Evolutionary conservation across 805 yeast genomes (phyloP).

Genomic region (Myxozyma neglecta): DNA sequence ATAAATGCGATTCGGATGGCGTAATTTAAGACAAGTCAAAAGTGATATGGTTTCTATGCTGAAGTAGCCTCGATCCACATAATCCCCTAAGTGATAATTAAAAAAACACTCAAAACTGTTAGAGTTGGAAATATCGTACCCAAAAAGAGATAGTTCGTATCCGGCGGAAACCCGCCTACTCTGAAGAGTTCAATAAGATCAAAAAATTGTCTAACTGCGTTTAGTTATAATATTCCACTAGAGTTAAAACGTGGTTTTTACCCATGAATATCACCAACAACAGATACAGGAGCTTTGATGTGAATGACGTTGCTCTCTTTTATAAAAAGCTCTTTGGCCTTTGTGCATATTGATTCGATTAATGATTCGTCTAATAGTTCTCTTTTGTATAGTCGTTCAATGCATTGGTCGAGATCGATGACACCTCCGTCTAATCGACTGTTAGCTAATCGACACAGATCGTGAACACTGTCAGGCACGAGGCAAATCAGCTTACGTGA

Average conservation of each 20-base stretch:
- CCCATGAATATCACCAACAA: slow-evolving; percentile 95
- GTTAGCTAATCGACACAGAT: background rate
- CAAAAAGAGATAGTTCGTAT: slow-evolving; percentile 85
- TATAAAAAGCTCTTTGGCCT: slow-evolving; percentile 76
- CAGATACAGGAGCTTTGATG: slow-evolving; percentile 81
- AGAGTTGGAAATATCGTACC: slow-evolving; percentile 41
- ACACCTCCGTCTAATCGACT: slow-evolving; percentile 6
- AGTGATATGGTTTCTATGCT: slow-evolving; percentile 89
- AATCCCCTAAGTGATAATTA: slow-evolving; percentile 55
- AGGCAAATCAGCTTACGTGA: background rate
- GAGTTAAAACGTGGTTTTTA: background rate
- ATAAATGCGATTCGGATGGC: slow-evolving; percentile 82
- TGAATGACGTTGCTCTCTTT: slow-evolving; percentile 85
- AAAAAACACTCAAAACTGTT: background rate
- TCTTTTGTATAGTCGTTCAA: slow-evolving; percentile 62
- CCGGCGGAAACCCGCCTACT: slow-evolving; percentile 91
- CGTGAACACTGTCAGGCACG: background rate
- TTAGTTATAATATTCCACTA: background rate
- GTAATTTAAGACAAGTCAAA: slow-evolving; percentile 74
- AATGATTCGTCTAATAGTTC: slow-evolving; percentile 71
- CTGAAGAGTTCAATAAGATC: slow-evolving; percentile 89
- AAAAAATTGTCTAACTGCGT: slow-evolving; percentile 69
- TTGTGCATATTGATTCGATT: slow-evolving; percentile 70
- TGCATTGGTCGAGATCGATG: slow-evolving; percentile 64
- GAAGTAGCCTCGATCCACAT: slow-evolving; percentile 93